Evolutionary conservation across 2,329 filamentous ascomycete species (phyloP).

Genomic region (Xylaria sp.): DNA sequence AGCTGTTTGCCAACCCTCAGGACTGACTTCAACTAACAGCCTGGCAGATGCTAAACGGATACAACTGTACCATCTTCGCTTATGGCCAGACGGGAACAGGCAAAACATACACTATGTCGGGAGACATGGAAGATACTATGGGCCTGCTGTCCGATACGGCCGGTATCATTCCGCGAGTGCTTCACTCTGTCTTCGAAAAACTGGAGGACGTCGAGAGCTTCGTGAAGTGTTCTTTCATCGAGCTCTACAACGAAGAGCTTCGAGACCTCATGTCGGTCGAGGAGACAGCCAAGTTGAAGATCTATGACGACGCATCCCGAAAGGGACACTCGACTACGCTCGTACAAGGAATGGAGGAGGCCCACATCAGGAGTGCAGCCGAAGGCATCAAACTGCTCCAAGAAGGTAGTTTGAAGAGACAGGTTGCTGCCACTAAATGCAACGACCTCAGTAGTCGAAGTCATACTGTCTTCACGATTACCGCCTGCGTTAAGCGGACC

Average conservation of each 20-base stretch:
- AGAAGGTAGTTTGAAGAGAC: constrained; percentile 83
- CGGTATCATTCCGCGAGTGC: constrained; percentile 87
- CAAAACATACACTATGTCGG: constrained; percentile 99
- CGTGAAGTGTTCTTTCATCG: constrained; percentile 97
- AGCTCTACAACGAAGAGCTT: constrained; percentile 96
- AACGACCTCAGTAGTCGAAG: constrained; percentile 96
- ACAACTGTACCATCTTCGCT: constrained; percentile 97
- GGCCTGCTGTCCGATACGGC: constrained; percentile 86
- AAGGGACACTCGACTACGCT: constrained; percentile 80
- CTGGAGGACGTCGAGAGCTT: constrained; percentile 78
- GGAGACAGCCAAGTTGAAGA: constrained; percentile 82
- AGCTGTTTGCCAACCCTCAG: constrained; percentile 22
- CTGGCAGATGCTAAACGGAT: constrained; percentile 77
- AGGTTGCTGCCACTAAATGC: constrained; percentile 99
- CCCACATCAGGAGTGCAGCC: constrained; percentile 77
- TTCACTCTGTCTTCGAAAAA: constrained; percentile 81
- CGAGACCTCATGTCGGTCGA: constrained; percentile 81
- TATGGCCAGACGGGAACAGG: constrained; percentile 98
- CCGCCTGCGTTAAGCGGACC: constrained; percentile 78
- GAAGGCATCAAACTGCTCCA: constrained; percentile 87
- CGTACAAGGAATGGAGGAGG: constrained; percentile 97
- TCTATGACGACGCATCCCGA: constrained; percentile 84
- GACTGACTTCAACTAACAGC: constrained; percentile 10
- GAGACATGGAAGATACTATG: constrained; percentile 84
- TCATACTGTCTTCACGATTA: constrained; percentile 96